phyloP scores from a whole-genome alignment of 1,284 basidiomycete species.

The Ceratobasidium sp. region DNA sequence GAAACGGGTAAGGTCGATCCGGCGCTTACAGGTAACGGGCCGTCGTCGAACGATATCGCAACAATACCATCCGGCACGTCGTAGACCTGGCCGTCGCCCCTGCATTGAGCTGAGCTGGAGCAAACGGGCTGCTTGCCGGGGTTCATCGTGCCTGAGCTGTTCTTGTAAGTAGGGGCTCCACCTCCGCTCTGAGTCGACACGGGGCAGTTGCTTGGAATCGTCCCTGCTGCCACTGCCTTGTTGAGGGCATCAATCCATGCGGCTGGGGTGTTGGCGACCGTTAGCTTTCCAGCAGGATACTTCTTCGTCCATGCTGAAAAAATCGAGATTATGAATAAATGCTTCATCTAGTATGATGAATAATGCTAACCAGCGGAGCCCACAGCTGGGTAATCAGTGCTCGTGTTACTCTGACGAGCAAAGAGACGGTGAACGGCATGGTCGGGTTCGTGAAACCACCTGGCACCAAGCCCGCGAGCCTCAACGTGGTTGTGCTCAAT shows the following conservation, averaged over 20 bases:
- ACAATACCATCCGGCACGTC: constrained; percentile 73
- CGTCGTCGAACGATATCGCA: constrained; percentile 74
- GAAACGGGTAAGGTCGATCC: too few species aligned
- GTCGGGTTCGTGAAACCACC: constrained; percentile 62
- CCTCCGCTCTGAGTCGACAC: constrained; percentile 56
- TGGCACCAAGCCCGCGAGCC: constrained; percentile 55
- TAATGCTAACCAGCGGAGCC: constrained; percentile 70
- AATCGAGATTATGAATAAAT: constrained; percentile 21
- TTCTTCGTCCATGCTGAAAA: constrained; percentile 45
- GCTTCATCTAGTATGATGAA: not conserved
- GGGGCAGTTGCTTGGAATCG: constrained; percentile 76
- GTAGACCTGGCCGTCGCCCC: constrained; percentile 73
- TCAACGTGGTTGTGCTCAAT: not conserved
- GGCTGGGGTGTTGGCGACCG: constrained; percentile 61
- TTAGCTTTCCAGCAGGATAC: constrained; percentile 54
- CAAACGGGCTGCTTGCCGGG: constrained; percentile 61
- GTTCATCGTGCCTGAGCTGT: constrained; percentile 25
- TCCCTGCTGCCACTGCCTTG: constrained; percentile 71
- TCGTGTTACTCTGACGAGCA: constrained; percentile 59
- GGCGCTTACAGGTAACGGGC: constrained; percentile 71
- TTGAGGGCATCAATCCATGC: constrained; percentile 77
- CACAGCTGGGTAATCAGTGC: constrained; percentile 69
- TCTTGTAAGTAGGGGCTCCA: constrained; percentile 56
- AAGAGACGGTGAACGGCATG: constrained; percentile 72
- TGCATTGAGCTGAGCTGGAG: constrained; percentile 72